Base-by-base conservation (phyloP, 768 basidiomycete genomes). In the Lyophyllum shimeji region DNA sequence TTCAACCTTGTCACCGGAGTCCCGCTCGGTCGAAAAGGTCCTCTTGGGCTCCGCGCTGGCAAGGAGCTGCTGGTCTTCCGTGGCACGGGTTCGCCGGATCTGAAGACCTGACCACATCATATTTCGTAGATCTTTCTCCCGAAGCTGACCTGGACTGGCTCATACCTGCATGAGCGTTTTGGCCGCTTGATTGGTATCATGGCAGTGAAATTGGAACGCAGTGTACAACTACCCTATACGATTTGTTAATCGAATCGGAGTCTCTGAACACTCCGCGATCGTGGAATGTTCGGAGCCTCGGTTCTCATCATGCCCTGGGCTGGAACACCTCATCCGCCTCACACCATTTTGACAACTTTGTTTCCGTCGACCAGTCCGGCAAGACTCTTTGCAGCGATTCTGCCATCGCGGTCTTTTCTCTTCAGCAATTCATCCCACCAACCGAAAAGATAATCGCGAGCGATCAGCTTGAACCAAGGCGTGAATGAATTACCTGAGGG, bases 401-500 rank as follows among this genome's bases (percentile, higher is more conserved):
- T 75, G 7, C 89, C 90, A 17, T 83, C 65, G 12, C 57, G 60
- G 57, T 76, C 76, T 67, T 76, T 83, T 34, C 90, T 85, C 52
- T 74, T 75, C 59, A 89, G 65, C 42, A 99, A 84, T 58, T 90
- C 87, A 65, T 97, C 94, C 97, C 97, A 99, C 97, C 97, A 99
- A 21, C 91, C 93, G 68, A 95, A 98, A 42, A 99, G 80, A 72
- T 96, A 96, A 69, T 98, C 94, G 3, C 95, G 85, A 1, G 94
- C 95, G 66, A 99, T 98, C 25, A 98, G 85, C 71, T 95, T 93
- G 85, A 99, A 99, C 97, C 97, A 99, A 0, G 97, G 97, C 7
- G 97, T 99, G 71, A 99, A 99, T 1, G 82, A 83, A 69, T 92
- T 92, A 54, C 73, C 93, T 96, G 64, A 5, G 7, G 55, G 18